phyloP scores from a whole-genome alignment of 2,329 filamentous ascomycete species.

The Lachnellula subtilissima region DNA sequence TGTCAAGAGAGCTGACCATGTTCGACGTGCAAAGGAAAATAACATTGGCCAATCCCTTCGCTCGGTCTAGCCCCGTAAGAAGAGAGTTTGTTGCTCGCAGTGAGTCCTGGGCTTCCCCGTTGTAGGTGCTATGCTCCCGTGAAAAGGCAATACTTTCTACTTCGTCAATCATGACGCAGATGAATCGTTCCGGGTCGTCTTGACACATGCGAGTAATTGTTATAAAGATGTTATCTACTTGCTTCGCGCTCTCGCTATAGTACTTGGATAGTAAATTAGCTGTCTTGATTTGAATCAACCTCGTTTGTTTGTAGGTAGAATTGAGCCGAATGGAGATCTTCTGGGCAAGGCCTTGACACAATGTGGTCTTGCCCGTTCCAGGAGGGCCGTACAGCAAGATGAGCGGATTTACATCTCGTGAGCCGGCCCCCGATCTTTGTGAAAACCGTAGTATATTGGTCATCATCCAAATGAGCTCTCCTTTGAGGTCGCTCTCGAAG shows the following conservation, averaged over 20 bases:
- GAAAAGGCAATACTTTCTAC: constrained; percentile 31
- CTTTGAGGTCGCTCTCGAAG: constrained; percentile 28
- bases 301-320: constrained; percentile 32
- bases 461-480: constrained; percentile 26
- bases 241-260: constrained; percentile 43
- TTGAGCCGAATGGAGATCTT: constrained; percentile 43
- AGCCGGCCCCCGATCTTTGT: constrained; percentile 51
- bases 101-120: constrained; percentile 28
- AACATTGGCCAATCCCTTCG: constrained; percentile 22
- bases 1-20: constrained; percentile 24
- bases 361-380: constrained; percentile 87
- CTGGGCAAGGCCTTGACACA: constrained; percentile 88
- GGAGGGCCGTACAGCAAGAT: constrained; percentile 89
- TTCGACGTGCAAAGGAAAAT: constrained; percentile 31
- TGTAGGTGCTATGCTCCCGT: constrained; percentile 16
- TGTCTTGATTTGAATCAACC: constrained; percentile 42
- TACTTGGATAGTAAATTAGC: constrained; percentile 42
- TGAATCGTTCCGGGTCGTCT: constrained; percentile 19
- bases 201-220: constrained; percentile 30
- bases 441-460: constrained; percentile 29
- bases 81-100: constrained; percentile 32
- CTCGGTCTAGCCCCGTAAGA: constrained; percentile 27
- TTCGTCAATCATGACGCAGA: constrained; percentile 33
- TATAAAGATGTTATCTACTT: constrained; percentile 40
- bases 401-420: constrained; percentile 89